Evolutionary conservation across 2,329 filamentous ascomycete genomes (phyloP).

Genomic region (Trematosphaeria pertusa): DNA sequence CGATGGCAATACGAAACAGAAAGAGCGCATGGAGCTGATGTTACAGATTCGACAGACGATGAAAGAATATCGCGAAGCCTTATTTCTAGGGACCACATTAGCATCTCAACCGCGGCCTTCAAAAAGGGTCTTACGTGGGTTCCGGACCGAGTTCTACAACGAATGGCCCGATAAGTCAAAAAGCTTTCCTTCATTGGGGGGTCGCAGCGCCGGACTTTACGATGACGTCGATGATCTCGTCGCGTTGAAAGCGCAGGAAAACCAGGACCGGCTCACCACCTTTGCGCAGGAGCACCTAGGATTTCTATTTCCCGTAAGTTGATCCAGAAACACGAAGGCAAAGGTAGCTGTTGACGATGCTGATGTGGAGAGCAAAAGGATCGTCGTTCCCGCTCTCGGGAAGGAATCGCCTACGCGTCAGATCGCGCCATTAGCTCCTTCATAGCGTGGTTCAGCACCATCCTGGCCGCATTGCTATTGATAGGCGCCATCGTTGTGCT

Average conservation of each 20-base stretch:
- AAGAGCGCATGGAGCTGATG: constrained; percentile 7
- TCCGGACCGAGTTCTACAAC: constrained; percentile 5
- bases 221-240: constrained; percentile 27
- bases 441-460: constrained; percentile 19
- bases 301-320: constrained; percentile 18
- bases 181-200: constrained; percentile 18
- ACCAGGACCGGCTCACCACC: constrained; percentile 29
- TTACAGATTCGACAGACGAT: constrained; percentile 3
- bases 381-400: constrained; percentile 9
- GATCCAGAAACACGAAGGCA: not conserved
- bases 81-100: constrained; percentile 13
- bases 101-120: constrained; percentile 8
- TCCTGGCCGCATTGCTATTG: constrained; percentile 18
- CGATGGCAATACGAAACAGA: constrained; percentile 3
- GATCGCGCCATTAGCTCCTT: constrained; percentile 15
- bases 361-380: too few relatives aligned
- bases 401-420: constrained; percentile 20
- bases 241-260: constrained; percentile 27
- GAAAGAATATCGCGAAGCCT: constrained; percentile 13
- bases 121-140: constrained; percentile 3
- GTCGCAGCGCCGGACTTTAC: constrained; percentile 13
- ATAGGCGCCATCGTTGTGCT: constrained; percentile 24
- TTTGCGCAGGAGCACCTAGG: constrained; percentile 31
- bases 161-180: not conserved
- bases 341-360: constrained; percentile 1